Conservation (phyloP, 164 flowering plant species). For the Annona cherimola region DNA sequence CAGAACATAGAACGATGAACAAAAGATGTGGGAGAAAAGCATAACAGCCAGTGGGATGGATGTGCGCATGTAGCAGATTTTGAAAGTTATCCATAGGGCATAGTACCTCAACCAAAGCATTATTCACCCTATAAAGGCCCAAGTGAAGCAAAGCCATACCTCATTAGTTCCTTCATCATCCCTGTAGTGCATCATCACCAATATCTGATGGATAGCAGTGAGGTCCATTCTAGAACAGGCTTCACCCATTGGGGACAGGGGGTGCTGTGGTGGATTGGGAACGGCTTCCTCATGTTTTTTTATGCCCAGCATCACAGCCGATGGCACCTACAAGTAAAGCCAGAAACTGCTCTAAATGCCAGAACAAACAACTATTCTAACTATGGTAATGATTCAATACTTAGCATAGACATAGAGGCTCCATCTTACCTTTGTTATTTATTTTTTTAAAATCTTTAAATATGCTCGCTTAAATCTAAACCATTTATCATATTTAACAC, state of each 20-base stretch:
- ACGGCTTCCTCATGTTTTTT: constrained; percentile 83
- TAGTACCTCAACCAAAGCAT: background rate
- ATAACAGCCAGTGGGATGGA: too few relatives aligned
- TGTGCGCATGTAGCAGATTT: too few relatives aligned
- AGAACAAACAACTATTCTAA: background rate
- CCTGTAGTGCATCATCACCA: constrained; percentile 75
- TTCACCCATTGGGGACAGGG: constrained; percentile 93
- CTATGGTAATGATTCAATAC: background rate
- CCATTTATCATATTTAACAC: too few relatives aligned
- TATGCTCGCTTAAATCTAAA: too few relatives aligned
- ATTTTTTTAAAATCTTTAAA: too few relatives aligned
- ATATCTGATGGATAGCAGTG: constrained; percentile 91
- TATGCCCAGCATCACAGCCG: constrained; percentile 83
- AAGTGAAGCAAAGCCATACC: constrained; percentile 34
- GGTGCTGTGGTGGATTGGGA: constrained; percentile 46
- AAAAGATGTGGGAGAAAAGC: background rate
- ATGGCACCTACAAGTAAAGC: constrained; percentile 55
- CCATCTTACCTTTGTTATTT: too few relatives aligned
- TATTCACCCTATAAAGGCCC: background rate
- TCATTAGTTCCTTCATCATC: constrained; percentile 98
- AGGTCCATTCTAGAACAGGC: constrained; percentile 94
- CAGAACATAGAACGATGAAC: too few relatives aligned
- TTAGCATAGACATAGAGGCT: too few relatives aligned
- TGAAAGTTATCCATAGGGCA: too few relatives aligned
- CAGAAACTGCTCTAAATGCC: background rate